phyloP scores from a whole-genome alignment of 768 basidiomycete species.

The Phaffia tasmanica region DNA sequence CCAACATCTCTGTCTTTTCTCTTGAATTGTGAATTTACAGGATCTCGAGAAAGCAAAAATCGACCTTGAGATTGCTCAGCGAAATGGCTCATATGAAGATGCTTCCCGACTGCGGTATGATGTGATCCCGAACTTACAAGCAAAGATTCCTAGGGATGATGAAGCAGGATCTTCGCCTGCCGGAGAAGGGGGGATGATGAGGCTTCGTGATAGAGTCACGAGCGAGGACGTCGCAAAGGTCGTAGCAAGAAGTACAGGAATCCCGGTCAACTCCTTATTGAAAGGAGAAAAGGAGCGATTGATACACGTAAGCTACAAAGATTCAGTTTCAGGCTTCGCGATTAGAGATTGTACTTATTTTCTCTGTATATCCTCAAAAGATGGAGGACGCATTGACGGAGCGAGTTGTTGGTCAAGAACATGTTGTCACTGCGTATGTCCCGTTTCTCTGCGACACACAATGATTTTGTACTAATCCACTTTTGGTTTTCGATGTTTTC shows the following conservation, averaged over 20 bases:
- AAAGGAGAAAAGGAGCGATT: conserved; percentile 84
- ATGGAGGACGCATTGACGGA: conserved; percentile 71
- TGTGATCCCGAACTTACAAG: conserved; percentile 69
- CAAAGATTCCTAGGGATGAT: conserved; percentile 52
- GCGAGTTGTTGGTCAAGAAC: conserved; percentile 81
- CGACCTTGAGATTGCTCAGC: conserved; percentile 75
- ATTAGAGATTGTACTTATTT: neutral
- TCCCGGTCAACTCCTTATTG: conserved; percentile 75
- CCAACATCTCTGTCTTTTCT: neutral
- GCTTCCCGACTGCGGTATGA: conserved; percentile 75
- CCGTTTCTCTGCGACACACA: neutral
- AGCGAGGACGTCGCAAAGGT: conserved; percentile 81
- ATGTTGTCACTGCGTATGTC: conserved; percentile 57
- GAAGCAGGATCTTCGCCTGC: conserved; percentile 41
- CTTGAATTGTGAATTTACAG: conserved; percentile 33
- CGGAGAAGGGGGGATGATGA: conserved; percentile 46
- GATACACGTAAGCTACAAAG: conserved; percentile 55
- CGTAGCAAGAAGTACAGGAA: conserved; percentile 73
- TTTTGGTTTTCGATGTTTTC: neutral
- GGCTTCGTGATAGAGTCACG: conserved; percentile 76
- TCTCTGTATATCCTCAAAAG: conserved; percentile 42
- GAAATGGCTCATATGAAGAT: conserved; percentile 72
- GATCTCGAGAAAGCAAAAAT: conserved; percentile 71
- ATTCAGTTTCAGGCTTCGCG: conserved; percentile 1
- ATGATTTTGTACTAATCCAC: neutral